Evolutionary conservation across 2,329 filamentous ascomycete genomes (phyloP).

Genomic region (Beauveria sp.): DNA sequence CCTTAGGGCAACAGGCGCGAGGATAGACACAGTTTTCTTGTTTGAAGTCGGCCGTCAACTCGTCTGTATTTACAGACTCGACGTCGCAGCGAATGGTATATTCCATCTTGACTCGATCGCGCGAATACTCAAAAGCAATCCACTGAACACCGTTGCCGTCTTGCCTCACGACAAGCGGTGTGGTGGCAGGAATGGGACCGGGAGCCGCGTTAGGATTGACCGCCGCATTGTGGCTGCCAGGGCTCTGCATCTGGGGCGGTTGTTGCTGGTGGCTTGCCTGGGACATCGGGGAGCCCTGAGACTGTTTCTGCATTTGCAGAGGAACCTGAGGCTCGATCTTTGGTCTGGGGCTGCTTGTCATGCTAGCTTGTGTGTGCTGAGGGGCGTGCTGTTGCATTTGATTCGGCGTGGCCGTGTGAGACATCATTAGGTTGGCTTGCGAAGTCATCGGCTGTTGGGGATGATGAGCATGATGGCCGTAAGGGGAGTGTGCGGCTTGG

Average conservation of each 20-base stretch:
- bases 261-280: constrained; percentile 30
- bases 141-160: constrained; percentile 96
- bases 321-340: constrained; percentile 58
- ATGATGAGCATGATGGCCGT: constrained; percentile 49
- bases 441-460: constrained; percentile 52
- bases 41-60: constrained; percentile 82
- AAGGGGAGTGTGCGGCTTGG: constrained; percentile 53
- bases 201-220: constrained; percentile 88
- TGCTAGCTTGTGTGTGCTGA: constrained; percentile 46
- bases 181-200: constrained; percentile 93
- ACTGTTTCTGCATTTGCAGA: constrained; percentile 50
- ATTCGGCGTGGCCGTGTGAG: constrained; percentile 46
- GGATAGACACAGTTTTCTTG: constrained; percentile 98
- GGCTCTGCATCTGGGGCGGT: constrained; percentile 32
- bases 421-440: constrained; percentile 61
- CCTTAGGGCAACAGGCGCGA: constrained; percentile 87
- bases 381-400: constrained; percentile 52
- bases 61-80: constrained; percentile 89
- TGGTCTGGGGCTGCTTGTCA: constrained; percentile 54
- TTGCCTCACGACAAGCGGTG: constrained; percentile 85
- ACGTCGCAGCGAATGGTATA: constrained; percentile 98
- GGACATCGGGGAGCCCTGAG: constrained; percentile 19
- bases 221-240: constrained; percentile 34
- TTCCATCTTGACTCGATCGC: constrained; percentile 97
- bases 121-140: constrained; percentile 98